Percentiles rank a stretch among this genome's conserved stretches.
Evolutionary conservation across 805 yeast species (phyloP).

Genomic region (Lipomyces kockii): DNA sequence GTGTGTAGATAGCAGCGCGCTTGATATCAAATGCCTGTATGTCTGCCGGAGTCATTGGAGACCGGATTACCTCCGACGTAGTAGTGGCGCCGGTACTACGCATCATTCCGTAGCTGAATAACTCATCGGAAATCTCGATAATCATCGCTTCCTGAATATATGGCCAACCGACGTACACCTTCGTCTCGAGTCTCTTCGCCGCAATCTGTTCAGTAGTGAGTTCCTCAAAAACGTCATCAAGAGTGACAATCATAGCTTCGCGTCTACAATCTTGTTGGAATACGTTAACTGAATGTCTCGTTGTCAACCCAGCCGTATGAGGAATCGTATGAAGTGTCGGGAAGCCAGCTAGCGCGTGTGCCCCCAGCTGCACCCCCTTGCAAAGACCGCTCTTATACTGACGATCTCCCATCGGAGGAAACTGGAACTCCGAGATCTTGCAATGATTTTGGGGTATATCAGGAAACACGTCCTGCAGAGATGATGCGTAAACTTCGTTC

Average conservation of each 20-base stretch:
- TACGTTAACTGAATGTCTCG: conserved; percentile 65
- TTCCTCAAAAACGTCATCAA: conserved; percentile 53
- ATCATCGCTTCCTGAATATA: conserved; percentile 79
- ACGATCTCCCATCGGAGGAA: conserved; percentile 53
- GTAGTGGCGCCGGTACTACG: conserved; percentile 39
- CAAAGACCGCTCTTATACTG: conserved; percentile 56
- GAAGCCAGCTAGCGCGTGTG: conserved; percentile 82
- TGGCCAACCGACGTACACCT: conserved; percentile 89
- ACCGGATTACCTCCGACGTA: background rate
- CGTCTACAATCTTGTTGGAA: conserved; percentile 86
- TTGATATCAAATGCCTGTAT: conserved; percentile 9
- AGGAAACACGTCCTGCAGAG: conserved; percentile 74
- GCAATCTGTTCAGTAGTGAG: conserved; percentile 65
- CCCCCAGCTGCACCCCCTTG: conserved; percentile 70
- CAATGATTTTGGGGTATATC: conserved; percentile 83
- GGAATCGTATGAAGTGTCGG: conserved; percentile 80
- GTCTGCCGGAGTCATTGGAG: conserved; percentile 11
- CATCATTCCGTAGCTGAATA: conserved; percentile 53
- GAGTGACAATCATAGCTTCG: conserved; percentile 72
- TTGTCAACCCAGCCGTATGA: conserved; percentile 57
- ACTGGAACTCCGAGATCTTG: conserved; percentile 59
- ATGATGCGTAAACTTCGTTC: conserved; percentile 68
- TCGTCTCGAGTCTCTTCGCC: conserved; percentile 60
- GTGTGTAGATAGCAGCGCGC: conserved; percentile 7
- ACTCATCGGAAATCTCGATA: conserved; percentile 61